Percentiles rank a stretch among this genome's conserved stretches.
phyloP scores from a whole-genome alignment of 176 grass and related monocot species.

The Hordeum marinum region DNA sequence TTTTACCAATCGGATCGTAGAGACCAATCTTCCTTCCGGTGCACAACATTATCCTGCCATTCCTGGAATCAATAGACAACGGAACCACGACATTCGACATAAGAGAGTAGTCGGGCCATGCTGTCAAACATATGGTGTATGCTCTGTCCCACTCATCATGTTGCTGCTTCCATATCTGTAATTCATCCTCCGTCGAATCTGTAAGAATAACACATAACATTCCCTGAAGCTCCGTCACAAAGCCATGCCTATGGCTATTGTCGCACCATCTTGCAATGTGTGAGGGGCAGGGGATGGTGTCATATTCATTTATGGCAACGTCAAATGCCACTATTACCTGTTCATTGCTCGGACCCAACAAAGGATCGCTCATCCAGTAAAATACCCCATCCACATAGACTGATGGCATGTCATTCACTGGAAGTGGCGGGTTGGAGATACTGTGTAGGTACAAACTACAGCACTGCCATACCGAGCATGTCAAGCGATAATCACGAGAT shows the following conservation, averaged over 20 bases:
- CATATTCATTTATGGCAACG: background rate
- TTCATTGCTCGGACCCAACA: background rate
- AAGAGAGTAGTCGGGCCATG: background rate
- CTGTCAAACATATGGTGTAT: background rate
- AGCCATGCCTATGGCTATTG: background rate
- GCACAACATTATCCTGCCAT: background rate
- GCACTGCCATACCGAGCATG: background rate
- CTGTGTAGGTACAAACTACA: background rate
- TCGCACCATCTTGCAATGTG: background rate
- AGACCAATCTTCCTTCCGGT: background rate
- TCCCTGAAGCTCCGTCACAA: background rate
- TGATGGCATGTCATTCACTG: background rate
- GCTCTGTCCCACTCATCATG: background rate
- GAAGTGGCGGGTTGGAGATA: background rate
- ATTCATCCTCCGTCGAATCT: background rate
- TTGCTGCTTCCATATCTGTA: background rate
- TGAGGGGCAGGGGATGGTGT: background rate
- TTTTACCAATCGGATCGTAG: background rate
- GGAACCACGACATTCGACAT: background rate
- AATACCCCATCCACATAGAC: background rate
- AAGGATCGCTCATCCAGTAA: conserved; percentile 9
- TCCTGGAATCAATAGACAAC: background rate
- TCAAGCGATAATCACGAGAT: background rate
- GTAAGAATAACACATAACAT: background rate
- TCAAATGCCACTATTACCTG: background rate